These are phyloP conservation scores for Ascoidea asiatica DNA, from an alignment of 805 yeast species.

Conservation along the genomic window DNA sequence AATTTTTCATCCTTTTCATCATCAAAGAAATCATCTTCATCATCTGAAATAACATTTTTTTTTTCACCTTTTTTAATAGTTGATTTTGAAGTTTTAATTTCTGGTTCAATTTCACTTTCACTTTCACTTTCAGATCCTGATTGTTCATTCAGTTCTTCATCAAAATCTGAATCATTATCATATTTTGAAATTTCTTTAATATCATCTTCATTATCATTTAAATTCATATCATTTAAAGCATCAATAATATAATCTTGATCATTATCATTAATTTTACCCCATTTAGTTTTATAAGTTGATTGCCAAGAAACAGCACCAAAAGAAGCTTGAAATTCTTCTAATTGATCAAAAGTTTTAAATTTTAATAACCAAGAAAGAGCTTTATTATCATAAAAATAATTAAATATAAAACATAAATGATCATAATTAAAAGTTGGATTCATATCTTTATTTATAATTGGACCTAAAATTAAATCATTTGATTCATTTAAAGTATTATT, in stretches of 20 bases:
- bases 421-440: conserved; percentile 54
- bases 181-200: conserved; percentile 14
- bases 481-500: conserved; percentile 6
- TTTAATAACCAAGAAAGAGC: conserved; percentile 52
- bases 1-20: conserved; percentile 19
- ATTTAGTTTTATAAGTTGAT: conserved; percentile 32
- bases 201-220: conserved; percentile 21
- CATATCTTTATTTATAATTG: conserved; percentile 32
- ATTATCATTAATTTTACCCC: conserved; percentile 25
- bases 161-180: conserved; percentile 20
- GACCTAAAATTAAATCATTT: conserved; percentile 20
- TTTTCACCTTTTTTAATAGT: conserved; percentile 2
- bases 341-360: conserved; percentile 27
- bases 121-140: conserved; percentile 18
- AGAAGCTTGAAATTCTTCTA: conserved; percentile 36
- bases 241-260: conserved; percentile 47
- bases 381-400: conserved; percentile 26
- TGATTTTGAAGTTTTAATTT: conserved; percentile 1
- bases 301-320: conserved; percentile 52
- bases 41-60: conserved; percentile 14
- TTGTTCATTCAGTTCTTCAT: conserved; percentile 23
- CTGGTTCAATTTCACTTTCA: conserved; percentile 11
- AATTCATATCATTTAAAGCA: conserved; percentile 30
- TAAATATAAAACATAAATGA: conserved; percentile 50
- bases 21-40: conserved; percentile 24